Evolutionary conservation across 805 yeast genomes (phyloP).

Genomic region (Dipodascus albidus): DNA sequence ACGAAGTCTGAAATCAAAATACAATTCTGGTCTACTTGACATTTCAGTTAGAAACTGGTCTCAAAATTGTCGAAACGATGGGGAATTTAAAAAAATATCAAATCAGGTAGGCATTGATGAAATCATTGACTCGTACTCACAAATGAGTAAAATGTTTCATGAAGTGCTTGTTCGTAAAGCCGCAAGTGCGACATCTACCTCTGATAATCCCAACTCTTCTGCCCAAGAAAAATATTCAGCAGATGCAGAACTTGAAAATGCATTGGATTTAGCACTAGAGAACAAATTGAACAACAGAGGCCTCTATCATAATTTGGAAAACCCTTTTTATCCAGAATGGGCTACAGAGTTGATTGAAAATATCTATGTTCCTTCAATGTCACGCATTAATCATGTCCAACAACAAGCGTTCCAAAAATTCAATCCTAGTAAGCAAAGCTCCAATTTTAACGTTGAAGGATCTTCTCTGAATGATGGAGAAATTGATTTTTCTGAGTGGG

Average conservation of each 20-base stretch:
- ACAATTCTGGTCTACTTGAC: neutral
- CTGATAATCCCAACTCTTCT: no score
- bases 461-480: neutral
- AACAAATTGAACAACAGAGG: neutral
- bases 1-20: neutral
- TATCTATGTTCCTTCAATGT: neutral
- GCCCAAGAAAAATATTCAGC: neutral
- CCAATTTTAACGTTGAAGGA: no score
- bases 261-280: neutral
- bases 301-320: neutral
- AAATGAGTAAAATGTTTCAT: neutral
- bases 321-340: slow-evolving; percentile 1
- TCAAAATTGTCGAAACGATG: no score
- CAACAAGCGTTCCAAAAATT: neutral
- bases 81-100: no score
- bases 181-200: neutral
- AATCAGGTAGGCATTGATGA: neutral
- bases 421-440: neutral
- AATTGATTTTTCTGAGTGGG: neutral
- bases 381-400: neutral
- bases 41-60: no score
- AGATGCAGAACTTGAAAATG: neutral
- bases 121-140: neutral
- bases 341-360: neutral
- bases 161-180: neutral